phyloP scores from a whole-genome alignment of 371 early-diverging fungal species.

The Lichtheimia hyalospora region DNA sequence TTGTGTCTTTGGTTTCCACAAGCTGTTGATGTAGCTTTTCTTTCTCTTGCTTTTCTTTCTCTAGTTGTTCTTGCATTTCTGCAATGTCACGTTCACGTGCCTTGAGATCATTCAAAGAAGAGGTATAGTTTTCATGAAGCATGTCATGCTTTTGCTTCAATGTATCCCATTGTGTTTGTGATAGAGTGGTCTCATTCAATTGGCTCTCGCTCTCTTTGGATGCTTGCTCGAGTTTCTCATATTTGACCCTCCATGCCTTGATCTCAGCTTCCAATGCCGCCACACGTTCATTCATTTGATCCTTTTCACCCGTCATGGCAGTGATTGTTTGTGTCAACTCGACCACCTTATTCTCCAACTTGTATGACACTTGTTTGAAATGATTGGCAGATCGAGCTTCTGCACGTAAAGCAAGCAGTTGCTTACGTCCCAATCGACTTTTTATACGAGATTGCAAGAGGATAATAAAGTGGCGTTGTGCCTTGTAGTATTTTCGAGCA shows the following conservation, averaged over 20 bases:
- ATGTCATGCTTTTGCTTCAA: conserved; percentile 46
- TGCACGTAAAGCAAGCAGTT: conserved; percentile 60
- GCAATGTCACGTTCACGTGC: conserved; percentile 63
- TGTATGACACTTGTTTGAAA: conserved; percentile 88
- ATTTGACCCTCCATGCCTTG: conserved; percentile 66
- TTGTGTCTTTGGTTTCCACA: conserved; percentile 21
- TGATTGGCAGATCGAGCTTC: conserved; percentile 91
- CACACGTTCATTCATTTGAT: conserved; percentile 47
- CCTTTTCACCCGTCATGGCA: conserved; percentile 67
- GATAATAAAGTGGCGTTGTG: conserved; percentile 57
- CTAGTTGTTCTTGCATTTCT: conserved; percentile 60
- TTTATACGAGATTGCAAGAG: conserved; percentile 83
- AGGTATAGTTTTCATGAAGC: conserved; percentile 36
- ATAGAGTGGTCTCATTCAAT: conserved; percentile 56
- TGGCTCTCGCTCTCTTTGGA: conserved; percentile 37
- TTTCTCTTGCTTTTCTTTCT: conserved; percentile 66
- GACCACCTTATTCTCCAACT: conserved; percentile 93
- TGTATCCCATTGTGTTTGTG: conserved; percentile 55
- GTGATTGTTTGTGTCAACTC: conserved; percentile 85
- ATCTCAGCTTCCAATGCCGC: conserved; percentile 63
- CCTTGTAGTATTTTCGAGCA: conserved; percentile 60
- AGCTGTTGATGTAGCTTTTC: conserved; percentile 43
- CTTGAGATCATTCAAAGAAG: conserved; percentile 46
- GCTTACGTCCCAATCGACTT: conserved; percentile 67
- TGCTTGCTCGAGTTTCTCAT: conserved; percentile 51